phyloP scores from a whole-genome alignment of 345 rosid genomes.

The Orychophragmus violaceus region DNA sequence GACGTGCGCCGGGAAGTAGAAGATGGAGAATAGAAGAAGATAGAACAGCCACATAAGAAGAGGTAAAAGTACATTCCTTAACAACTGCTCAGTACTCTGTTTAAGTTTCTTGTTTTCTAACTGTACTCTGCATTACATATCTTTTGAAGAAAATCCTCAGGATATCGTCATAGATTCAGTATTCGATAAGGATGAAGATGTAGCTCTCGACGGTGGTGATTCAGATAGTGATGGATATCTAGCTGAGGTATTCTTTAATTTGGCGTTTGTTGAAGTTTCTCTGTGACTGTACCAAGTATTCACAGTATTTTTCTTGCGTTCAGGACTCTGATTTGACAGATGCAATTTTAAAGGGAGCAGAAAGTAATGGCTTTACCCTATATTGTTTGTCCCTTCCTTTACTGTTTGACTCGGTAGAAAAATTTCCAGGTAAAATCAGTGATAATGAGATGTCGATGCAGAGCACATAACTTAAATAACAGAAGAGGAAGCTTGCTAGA shows the following conservation, averaged over 20 bases:
- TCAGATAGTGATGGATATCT: conserved; percentile 84
- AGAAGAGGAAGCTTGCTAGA: conserved; percentile 44
- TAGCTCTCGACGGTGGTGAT: conserved; percentile 40
- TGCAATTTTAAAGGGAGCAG: conserved; percentile 19
- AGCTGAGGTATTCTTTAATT: conserved; percentile 51
- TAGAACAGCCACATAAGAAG: conserved; percentile 26
- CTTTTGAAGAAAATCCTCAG: conserved; percentile 31
- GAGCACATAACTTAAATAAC: conserved; percentile 47
- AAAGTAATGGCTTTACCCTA: conserved; percentile 15
- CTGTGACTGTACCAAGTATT: conserved; percentile 8
- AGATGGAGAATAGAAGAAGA: conserved; percentile 29
- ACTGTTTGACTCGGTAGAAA: neutral
- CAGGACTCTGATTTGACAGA: conserved; percentile 37
- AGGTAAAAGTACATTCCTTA: conserved; percentile 34
- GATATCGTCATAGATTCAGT: conserved; percentile 46
- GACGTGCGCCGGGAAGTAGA: conserved; percentile 21
- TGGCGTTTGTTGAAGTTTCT: conserved; percentile 2
- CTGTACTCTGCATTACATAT: neutral
- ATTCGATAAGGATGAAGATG: conserved; percentile 43
- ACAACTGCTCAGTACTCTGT: neutral
- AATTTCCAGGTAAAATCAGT: conserved; percentile 33
- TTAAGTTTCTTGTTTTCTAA: neutral
- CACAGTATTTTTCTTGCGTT: conserved; percentile 12
- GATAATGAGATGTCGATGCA: conserved; percentile 31
- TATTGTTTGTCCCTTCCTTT: conserved; percentile 30